Conservation (phyloP, 2,329 filamentous ascomycete genomes). For the Ceratocystis harringtonii region DNA sequence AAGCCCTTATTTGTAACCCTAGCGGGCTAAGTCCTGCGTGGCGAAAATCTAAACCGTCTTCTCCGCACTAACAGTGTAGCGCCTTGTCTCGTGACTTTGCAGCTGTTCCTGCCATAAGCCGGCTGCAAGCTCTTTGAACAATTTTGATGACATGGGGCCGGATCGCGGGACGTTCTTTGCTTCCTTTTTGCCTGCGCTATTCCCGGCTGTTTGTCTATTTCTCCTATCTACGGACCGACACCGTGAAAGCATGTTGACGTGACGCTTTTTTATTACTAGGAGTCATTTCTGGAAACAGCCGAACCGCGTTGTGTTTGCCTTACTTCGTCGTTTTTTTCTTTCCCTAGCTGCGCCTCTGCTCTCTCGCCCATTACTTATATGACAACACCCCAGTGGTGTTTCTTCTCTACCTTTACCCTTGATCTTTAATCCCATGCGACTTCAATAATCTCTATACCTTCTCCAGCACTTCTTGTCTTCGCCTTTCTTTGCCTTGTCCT, state of each 20-base stretch:
- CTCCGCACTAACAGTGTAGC: not conserved
- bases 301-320: not conserved
- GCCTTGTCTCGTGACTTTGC: not conserved
- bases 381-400: not conserved
- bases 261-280: not conserved
- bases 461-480: not conserved
- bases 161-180: conserved; percentile 8
- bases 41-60: not conserved
- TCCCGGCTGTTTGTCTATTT: too few species aligned
- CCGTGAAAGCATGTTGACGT: not conserved
- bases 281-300: conserved; percentile 1
- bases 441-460: not conserved
- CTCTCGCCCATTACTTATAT: not conserved
- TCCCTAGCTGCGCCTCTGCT: not conserved
- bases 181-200: not conserved
- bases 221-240: too few species aligned
- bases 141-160: conserved; percentile 7
- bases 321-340: not conserved
- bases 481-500: not conserved
- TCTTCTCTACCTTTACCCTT: not conserved
- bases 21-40: not conserved
- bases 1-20: too few species aligned
- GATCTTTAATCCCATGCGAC: not conserved
- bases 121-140: not conserved
- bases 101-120: not conserved